Evolutionary conservation across 2,329 filamentous ascomycete genomes (phyloP), one percentile per base, ranked within the genome.

Genomic region (Fusarium albidum): DNA sequence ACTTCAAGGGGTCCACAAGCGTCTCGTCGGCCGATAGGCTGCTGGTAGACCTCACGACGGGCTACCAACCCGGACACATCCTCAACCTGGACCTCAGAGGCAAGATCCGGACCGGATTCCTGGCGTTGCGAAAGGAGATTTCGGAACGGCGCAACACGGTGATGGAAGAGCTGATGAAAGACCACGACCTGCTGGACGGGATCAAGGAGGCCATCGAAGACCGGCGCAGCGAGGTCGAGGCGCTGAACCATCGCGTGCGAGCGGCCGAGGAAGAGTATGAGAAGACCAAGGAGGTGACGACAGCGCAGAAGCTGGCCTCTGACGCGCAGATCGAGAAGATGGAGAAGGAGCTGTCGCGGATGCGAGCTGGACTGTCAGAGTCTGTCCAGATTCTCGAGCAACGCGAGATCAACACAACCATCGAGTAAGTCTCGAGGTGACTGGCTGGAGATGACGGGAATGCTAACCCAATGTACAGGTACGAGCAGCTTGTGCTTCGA

Each of bases 261-360:
- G 91, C 91, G 14, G 93, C 94, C 1, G 90, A 96, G 71, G 91
- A 96, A 68, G 93, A 97, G 71, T 96, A 96, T 70, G 92, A 97
- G 69, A 92, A 91, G 75, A 93, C 92, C 15, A 94, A 94, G 69
- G 95, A 97, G 79, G 76, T 83, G 53, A 94, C 90, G 8, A 90
- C 84, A 38, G 91, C 92, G 14, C 92, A 96, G 71, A 96, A 96
- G 76, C 85, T 94, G 71, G 89, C 88, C 8, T 91, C 88, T 3
- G 95, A 98, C 71, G 87, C 93, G 9, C 94, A 98, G 73, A 96
- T 99, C 67, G 95, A 99, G 75, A 95, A 95, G 79, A 96, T 97
- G 89, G 95, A 99, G 76, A 97, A 96, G 75, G 93, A 99, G 72
- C 79, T 99, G n/a, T 90, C 91, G 39, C 91, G 92, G 71, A 96